These are phyloP conservation scores for Cutaneotrichosporon sp. DNA, from an alignment of 1,284 basidiomycete genomes.

Conservation along the genomic window DNA sequence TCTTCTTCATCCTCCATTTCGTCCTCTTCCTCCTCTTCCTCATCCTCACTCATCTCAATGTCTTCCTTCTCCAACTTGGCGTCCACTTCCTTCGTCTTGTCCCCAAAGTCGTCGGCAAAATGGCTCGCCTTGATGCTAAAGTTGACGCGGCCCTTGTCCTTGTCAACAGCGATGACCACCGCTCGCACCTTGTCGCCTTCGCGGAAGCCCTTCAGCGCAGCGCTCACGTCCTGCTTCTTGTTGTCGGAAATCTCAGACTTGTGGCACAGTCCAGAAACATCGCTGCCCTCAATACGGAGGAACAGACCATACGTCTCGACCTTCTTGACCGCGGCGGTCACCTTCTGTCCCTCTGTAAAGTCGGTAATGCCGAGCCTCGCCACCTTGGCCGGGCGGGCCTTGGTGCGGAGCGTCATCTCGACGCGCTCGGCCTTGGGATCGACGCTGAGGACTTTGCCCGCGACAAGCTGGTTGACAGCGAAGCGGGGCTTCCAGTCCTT, in stretches of 20 bases:
- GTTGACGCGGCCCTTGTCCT: conserved; percentile 71
- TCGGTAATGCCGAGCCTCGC: conserved; percentile 53
- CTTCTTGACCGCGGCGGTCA: conserved; percentile 64
- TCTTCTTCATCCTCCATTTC: conserved; percentile 50
- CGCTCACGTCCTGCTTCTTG: conserved; percentile 66
- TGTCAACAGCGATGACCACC: conserved; percentile 66
- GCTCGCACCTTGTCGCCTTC: conserved; percentile 84
- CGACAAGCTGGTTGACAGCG: conserved; percentile 73
- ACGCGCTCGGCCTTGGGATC: conserved; percentile 67
- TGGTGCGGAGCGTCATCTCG: conserved; percentile 75
- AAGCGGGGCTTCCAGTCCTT: conserved; percentile 93
- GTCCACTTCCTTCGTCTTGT: conserved; percentile 52
- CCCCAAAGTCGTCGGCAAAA: conserved; percentile 54
- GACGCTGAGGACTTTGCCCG: conserved; percentile 73
- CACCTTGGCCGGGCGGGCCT: conserved; percentile 50
- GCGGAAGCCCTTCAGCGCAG: conserved; percentile 75
- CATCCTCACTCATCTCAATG: conserved; percentile 33
- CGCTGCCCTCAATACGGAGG: conserved; percentile 75
- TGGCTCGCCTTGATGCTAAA: conserved; percentile 86
- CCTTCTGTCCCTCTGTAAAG: conserved; percentile 67
- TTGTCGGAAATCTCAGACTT: conserved; percentile 87
- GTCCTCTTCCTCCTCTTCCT: conserved; percentile 33
- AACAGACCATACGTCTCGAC: conserved; percentile 89
- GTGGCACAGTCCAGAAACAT: conserved; percentile 86
- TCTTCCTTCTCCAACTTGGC: conserved; percentile 34